Conservation (phyloP, 352 stramenopile species). For the Thalassiosira sp. region DNA sequence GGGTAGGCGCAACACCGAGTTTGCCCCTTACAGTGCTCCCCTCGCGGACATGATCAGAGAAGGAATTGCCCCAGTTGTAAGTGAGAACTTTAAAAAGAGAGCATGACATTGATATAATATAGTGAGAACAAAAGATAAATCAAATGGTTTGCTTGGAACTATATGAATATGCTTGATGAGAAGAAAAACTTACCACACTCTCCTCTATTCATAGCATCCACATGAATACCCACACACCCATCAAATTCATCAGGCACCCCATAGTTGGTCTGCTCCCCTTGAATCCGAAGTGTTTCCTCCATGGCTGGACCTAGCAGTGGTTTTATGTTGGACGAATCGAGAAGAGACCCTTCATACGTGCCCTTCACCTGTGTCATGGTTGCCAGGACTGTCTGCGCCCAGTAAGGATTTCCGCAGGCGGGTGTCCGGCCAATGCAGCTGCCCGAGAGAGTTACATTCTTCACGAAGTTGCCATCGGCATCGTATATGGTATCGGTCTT, state of each 20-base stretch:
- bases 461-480: neutral
- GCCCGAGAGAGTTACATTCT: conserved; percentile 21
- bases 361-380: conserved; percentile 49
- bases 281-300: conserved; percentile 45
- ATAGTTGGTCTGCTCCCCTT: conserved; percentile 24
- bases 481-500: conserved; percentile 12
- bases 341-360: conserved; percentile 42
- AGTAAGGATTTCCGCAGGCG: conserved; percentile 37
- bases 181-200: no score
- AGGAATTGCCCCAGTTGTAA: conserved; percentile 47
- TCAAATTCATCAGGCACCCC: conserved; percentile 20
- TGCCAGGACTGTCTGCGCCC: conserved; percentile 24
- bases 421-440: conserved; percentile 25
- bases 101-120: no score
- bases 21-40: conserved; percentile 5
- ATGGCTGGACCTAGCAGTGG: conserved; percentile 48
- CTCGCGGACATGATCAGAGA: conserved; percentile 13
- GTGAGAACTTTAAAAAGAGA: no score
- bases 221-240: conserved; percentile 10
- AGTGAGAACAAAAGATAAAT: no score
- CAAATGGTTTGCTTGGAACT: no score
- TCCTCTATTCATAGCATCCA: conserved; percentile 34
- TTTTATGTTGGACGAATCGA: conserved; percentile 35
- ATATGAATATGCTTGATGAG: no score
- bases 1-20: conserved; percentile 45